Base-by-base conservation (phyloP, 805 yeast genomes). In the Ogataea populi-albae region DNA sequence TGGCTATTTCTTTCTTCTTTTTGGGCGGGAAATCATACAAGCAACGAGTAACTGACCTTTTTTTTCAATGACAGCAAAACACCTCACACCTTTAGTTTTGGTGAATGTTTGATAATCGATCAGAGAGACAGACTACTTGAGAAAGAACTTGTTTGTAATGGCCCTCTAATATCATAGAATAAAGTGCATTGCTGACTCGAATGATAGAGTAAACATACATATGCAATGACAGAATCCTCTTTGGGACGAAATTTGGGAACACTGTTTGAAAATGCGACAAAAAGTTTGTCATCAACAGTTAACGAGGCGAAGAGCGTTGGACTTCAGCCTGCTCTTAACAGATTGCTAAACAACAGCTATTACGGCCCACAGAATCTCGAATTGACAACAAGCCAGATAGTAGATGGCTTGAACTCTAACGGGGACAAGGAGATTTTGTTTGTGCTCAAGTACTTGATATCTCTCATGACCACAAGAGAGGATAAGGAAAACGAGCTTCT, bases 201-300 rank as follows among this genome's bases (percentile, higher is more conserved):
- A n/a, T n/a, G n/a, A n/a, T n/a, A n/a, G n/a, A n/a, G n/a, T n/a
- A n/a, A n/a, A n/a, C n/a, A n/a, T n/a, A n/a, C n/a, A n/a, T n/a
- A n/a, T n/a, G n/a, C 25, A 9, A 49, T 49, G 54, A 29, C 49
- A 14, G 51, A 49, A 21, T 42, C 45, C 5, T 32, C 32, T 17
- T 34, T 52, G 25, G 47, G 49, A n/a, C 39, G 48, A 29, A 53
- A 53, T 35, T 65, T 86, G 49, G 71, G 88, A 16, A 77, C 85
- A 11, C 77, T 86, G 61, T 66, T 87, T 36, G 94, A 85, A 61
- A 77, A 87, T 17, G 95, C 95, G 1, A 73, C 78, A 45, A 88
- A 80, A 45, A 59, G 86, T 48, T 83, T 95, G 3, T 67, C 84
- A 32, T 93, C 84, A 47, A 94, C 94, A 1, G 93, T 94, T 1